Evolutionary conservation across 2,329 filamentous ascomycete species (phyloP).

Genomic region (Pestalotiopsis sp.): DNA sequence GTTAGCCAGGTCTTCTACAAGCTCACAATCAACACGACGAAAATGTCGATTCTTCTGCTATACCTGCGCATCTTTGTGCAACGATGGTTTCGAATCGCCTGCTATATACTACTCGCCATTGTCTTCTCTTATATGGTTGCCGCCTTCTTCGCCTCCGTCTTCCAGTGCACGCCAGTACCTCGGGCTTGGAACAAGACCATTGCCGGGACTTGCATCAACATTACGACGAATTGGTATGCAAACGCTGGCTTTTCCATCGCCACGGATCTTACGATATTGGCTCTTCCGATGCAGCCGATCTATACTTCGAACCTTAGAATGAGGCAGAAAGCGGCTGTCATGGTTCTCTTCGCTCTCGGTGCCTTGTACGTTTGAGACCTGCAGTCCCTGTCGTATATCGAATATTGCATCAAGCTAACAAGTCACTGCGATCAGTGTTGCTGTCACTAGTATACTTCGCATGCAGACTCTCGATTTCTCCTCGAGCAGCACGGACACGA

Average conservation of each 20-base stretch:
- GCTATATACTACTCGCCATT: slow-evolving; percentile 42
- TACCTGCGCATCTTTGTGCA: slow-evolving; percentile 58
- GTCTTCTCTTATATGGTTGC: slow-evolving; percentile 49
- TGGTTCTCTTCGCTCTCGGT: slow-evolving; percentile 46
- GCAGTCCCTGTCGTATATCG: too few species aligned
- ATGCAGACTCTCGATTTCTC: slow-evolving; percentile 40
- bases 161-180: slow-evolving; percentile 52
- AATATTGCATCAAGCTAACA: neutral
- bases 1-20: slow-evolving; percentile 58
- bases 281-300: slow-evolving; percentile 52
- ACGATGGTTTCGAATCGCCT: slow-evolving; percentile 45
- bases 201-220: slow-evolving; percentile 46
- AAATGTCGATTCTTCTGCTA: slow-evolving; percentile 54
- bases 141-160: slow-evolving; percentile 48
- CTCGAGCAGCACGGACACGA: slow-evolving; percentile 37
- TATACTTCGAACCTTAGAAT: slow-evolving; percentile 45
- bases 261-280: slow-evolving; percentile 49
- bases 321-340: slow-evolving; percentile 44
- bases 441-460: slow-evolving; percentile 45
- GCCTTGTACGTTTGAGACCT: slow-evolving; percentile 38
- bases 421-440: slow-evolving; percentile 26
- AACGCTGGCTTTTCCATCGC: slow-evolving; percentile 52
- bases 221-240: slow-evolving; percentile 51
- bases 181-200: slow-evolving; percentile 48
- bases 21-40: slow-evolving; percentile 55